These are phyloP conservation scores for Candida schatavii DNA, from an alignment of 805 yeast species.

Conservation along the genomic window DNA sequence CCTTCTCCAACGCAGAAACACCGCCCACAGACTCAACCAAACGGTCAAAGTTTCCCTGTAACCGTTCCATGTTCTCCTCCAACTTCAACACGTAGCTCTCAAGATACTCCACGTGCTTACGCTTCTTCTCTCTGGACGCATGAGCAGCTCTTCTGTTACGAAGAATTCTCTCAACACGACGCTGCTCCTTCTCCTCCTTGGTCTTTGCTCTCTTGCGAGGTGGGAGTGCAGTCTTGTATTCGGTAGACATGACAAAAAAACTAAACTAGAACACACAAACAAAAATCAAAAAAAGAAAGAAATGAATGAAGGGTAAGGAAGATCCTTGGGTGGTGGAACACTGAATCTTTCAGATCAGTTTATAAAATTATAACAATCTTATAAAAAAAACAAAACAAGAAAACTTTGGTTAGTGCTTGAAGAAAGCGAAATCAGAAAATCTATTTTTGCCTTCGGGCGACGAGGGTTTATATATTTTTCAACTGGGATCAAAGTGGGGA, in stretches of 20 bases:
- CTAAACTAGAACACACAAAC: background rate
- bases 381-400: no score
- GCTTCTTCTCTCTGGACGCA: conserved; percentile 94
- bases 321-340: background rate
- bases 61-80: conserved; percentile 30
- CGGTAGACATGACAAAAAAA: conserved; percentile 9
- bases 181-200: conserved; percentile 93
- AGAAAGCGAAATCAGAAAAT: no score
- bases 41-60: conserved; percentile 23
- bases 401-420: no score
- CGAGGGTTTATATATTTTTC: conserved; percentile 3
- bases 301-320: conserved; percentile 3
- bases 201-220: conserved; percentile 97
- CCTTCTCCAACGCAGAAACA: conserved; percentile 9
- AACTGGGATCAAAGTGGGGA: conserved; percentile 1
- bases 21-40: conserved; percentile 11
- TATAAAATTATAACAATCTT: no score
- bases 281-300: background rate
- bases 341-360: no score
- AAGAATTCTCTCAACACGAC: conserved; percentile 87
- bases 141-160: conserved; percentile 97
- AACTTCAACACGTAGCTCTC: conserved; percentile 56
- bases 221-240: conserved; percentile 57
- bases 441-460: conserved; percentile 1
- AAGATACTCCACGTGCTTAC: conserved; percentile 83